Evolutionary conservation across 805 yeast genomes (phyloP), one percentile per base, ranked within the genome.

Genomic region (Candida railenensis): DNA sequence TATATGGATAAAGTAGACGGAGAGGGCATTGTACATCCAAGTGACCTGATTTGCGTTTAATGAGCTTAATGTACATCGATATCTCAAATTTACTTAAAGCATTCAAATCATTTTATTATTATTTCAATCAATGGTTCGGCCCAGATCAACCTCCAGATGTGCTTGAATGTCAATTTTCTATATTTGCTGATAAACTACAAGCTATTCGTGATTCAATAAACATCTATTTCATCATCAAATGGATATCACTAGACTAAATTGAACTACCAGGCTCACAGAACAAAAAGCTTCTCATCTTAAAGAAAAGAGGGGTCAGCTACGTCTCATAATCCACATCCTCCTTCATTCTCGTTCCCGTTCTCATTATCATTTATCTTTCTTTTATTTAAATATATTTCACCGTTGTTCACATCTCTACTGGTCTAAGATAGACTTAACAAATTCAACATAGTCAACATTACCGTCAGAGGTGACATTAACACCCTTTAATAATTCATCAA

Each of bases 401-500:
- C 61, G n/a, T n/a, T n/a, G n/a, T n/a, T 76, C n/a, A n/a, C n/a
- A n/a, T n/a, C n/a, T n/a, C n/a, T n/a, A 91, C 73, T 91, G 97
- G 58, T 95, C 94, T 65, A 91, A 78, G 53, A 91, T 88, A 50
- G 92, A 85, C 76, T 91, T 91, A 57, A 92, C 96, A 66, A 92
- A 92, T 65, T 90, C 95, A 43, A 87, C 90, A 63, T 94, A 94
- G 69, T 94, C 96, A 48, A 94, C 95, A 59, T 88, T 89, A 46
- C 97, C 97, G 52, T 94, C 97, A 55, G 89, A 80, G 44, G 96
- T 89, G 47, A 91, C 91, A 58, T 86, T 87, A 48, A 95, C 96
- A 53, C 98, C 98, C 71, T 92, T 94, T 62, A 94, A 79, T 57
- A 94, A 79, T 69, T 95, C 99, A 58, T 92, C 97, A 45, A 94